phyloP scores from a whole-genome alignment of 2,329 filamentous ascomycete species.

The Colletotrichum sp. region DNA sequence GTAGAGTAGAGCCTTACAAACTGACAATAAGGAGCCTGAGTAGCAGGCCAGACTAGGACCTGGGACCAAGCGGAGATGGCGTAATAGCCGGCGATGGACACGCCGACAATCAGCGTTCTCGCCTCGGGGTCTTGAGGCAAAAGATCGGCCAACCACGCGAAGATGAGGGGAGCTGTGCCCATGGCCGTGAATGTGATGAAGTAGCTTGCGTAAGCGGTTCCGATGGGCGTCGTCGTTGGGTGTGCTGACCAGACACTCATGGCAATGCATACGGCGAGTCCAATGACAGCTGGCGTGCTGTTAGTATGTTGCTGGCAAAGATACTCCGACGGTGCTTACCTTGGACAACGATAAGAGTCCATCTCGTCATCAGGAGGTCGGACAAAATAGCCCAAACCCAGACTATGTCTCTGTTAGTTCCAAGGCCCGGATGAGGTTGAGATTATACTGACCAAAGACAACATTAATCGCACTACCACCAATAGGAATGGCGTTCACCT shows the following conservation, averaged over 20 bases:
- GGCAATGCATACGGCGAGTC: slow-evolving; percentile 50
- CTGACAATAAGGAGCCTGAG: slow-evolving; percentile 52
- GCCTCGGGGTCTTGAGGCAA: slow-evolving; percentile 52
- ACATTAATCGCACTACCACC: slow-evolving; percentile 16
- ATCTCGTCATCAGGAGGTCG: slow-evolving; percentile 51
- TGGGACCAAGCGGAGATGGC: slow-evolving; percentile 56
- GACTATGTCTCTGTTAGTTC: slow-evolving; percentile 31
- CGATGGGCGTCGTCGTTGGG: slow-evolving; percentile 43
- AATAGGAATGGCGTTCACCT: slow-evolving; percentile 15
- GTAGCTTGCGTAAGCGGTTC: slow-evolving; percentile 54
- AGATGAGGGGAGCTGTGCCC: slow-evolving; percentile 55
- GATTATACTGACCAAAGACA: slow-evolving; percentile 16
- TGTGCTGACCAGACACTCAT: slow-evolving; percentile 58
- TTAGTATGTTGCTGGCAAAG: not conserved
- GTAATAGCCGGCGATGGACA: slow-evolving; percentile 53
- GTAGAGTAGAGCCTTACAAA: not conserved
- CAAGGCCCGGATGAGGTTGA: too few species aligned
- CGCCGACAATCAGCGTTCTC: slow-evolving; percentile 51
- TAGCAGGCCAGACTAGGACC: slow-evolving; percentile 55
- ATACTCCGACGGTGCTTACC: slow-evolving; percentile 24
- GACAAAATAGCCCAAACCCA: slow-evolving; percentile 60
- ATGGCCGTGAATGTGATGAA: slow-evolving; percentile 53
- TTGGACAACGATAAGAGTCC: slow-evolving; percentile 54
- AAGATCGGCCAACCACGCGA: slow-evolving; percentile 56
- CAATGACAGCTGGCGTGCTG: slow-evolving; percentile 38